These are phyloP conservation scores for Parafenestella ontariensis DNA, from an alignment of 2,329 filamentous ascomycete genomes.

Conservation along the genomic window DNA sequence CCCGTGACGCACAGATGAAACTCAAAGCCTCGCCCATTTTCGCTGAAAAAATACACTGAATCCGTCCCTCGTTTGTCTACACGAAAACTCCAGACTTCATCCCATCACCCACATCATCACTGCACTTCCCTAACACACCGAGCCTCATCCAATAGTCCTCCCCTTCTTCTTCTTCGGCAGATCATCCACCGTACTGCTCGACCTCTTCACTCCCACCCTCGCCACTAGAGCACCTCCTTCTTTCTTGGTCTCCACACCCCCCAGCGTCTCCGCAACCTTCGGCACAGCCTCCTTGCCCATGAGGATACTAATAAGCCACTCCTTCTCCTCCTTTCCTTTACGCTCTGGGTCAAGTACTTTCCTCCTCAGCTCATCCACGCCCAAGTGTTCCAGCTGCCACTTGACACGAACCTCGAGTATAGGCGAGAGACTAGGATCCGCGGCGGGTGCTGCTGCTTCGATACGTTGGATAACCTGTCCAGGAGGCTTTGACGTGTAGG, in stretches of 20 bases:
- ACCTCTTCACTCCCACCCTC: neutral
- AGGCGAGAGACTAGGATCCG: neutral
- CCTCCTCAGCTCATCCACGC: conserved; percentile 1
- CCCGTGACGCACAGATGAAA: no score
- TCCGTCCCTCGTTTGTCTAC: no score
- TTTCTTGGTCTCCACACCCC: neutral
- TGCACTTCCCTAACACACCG: neutral
- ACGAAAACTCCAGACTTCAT: neutral
- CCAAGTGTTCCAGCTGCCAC: neutral
- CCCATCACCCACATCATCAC: neutral
- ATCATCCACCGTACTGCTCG: neutral
- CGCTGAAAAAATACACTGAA: no score
- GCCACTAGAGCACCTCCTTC: neutral
- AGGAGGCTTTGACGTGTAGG: conserved; percentile 5
- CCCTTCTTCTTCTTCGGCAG: neutral
- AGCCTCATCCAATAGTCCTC: neutral
- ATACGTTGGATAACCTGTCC: conserved; percentile 1
- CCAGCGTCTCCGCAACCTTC: neutral
- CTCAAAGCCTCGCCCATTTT: no score
- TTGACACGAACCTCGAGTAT: conserved; percentile 2
- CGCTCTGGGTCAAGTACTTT: conserved; percentile 5
- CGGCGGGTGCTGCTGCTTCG: neutral
- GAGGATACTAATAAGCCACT: conserved; percentile 8
- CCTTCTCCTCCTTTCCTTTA: conserved; percentile 2
- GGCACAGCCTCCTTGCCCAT: conserved; percentile 4